These are phyloP conservation scores for Boechera retrofracta DNA, from an alignment of 345 rosid genomes.

Conservation along the genomic window DNA sequence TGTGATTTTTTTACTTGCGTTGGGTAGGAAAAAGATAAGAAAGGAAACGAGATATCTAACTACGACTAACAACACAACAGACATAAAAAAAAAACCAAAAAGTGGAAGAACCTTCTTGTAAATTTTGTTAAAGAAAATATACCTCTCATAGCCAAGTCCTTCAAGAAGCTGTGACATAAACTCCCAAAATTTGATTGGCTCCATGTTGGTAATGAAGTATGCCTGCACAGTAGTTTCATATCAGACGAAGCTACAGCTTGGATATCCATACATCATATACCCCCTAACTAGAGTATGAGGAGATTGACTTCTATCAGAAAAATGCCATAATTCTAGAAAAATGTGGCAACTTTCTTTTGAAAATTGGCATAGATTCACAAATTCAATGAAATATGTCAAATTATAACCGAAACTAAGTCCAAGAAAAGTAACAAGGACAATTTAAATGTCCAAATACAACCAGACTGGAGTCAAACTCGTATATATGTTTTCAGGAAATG, in stretches of 20 bases:
- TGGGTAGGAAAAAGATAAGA: background rate
- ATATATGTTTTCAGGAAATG: conserved; percentile 3
- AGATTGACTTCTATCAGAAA: background rate
- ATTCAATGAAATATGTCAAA: no score
- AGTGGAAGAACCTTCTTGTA: background rate
- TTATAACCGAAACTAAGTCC: background rate
- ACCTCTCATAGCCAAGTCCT: conserved; percentile 96
- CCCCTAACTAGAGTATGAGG: background rate
- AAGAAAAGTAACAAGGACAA: background rate
- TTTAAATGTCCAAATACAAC: background rate
- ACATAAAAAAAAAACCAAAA: background rate
- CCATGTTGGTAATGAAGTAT: conserved; percentile 87
- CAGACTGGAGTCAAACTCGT: conserved; percentile 1
- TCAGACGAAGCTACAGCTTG: no score
- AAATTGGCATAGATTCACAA: no score
- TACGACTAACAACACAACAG: conserved; percentile 5
- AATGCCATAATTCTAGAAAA: no score
- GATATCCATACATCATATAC: no score
- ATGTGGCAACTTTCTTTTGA: background rate
- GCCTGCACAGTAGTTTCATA: conserved; percentile 56
- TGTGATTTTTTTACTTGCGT: background rate
- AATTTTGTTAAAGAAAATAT: conserved; percentile 23
- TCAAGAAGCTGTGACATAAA: conserved; percentile 66
- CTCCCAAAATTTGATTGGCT: conserved; percentile 90
- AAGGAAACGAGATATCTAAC: background rate